Conservation (phyloP, 148 eudicot species). For the Selenicereus undatus region DNA sequence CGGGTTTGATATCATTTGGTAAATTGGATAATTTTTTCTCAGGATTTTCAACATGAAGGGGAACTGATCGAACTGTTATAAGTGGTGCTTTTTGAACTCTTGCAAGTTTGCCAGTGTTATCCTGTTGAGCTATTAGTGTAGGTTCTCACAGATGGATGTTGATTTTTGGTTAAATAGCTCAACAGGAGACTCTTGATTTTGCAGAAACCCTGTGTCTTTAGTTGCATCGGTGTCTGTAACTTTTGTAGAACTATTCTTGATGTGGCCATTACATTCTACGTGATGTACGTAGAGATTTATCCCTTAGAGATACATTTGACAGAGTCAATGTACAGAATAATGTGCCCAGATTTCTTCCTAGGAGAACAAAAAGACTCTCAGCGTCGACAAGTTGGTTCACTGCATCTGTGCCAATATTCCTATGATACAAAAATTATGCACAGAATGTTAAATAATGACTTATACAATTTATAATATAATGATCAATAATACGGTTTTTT, state of each 20-base stretch:
- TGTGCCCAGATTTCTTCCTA: conserved; percentile 96
- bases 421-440: conserved; percentile 1
- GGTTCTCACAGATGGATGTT: background rate
- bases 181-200: background rate
- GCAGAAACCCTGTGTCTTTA: background rate
- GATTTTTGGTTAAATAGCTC: background rate
- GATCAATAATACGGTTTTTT: too few species aligned
- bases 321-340: conserved; percentile 80
- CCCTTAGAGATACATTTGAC: conserved; percentile 96
- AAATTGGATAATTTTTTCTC: background rate
- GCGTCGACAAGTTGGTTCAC: conserved; percentile 72
- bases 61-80: background rate
- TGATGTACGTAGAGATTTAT: conserved; percentile 79
- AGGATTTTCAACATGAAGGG: background rate
- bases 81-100: background rate
- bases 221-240: background rate
- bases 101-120: background rate
- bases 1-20: background rate
- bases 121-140: background rate
- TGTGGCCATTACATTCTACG: conserved; percentile 14
- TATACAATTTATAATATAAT: too few species aligned
- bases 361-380: conserved; percentile 99
- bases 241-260: background rate
- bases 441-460: too few species aligned
- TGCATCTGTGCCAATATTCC: conserved; percentile 4